Evolutionary conservation across 1,284 basidiomycete genomes (phyloP).

Genomic region (Apiotrichum siamense): DNA sequence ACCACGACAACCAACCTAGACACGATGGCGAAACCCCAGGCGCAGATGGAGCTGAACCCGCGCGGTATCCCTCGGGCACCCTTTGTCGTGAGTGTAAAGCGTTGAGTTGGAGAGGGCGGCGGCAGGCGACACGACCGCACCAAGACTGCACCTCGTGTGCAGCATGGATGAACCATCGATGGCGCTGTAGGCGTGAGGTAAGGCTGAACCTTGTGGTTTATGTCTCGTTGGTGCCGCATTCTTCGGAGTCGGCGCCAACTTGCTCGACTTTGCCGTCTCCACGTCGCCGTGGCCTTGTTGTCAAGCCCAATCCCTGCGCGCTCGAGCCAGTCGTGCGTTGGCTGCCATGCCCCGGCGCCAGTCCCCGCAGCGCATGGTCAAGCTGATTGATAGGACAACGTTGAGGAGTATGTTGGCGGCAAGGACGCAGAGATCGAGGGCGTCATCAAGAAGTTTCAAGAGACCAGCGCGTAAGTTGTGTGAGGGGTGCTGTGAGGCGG

Average conservation of each 20-base stretch:
- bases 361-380: not conserved
- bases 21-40: constrained; percentile 15
- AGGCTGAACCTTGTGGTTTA: too few species aligned
- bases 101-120: not conserved
- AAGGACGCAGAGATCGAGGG: constrained; percentile 72
- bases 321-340: not conserved
- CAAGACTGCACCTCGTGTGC: too few species aligned
- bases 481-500: not conserved
- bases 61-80: constrained; percentile 91
- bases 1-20: too few species aligned
- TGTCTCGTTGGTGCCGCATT: too few species aligned
- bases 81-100: constrained; percentile 68
- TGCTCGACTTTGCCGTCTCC: too few species aligned
- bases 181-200: too few species aligned
- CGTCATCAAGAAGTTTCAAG: constrained; percentile 77
- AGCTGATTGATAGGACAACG: constrained; percentile 57
- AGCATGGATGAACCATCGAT: too few species aligned
- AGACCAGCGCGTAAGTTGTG: constrained; percentile 71
- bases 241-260: too few species aligned
- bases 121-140: not conserved
- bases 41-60: constrained; percentile 62
- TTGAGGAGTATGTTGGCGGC: constrained; percentile 78
- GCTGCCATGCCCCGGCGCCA: not conserved
- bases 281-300: too few species aligned
- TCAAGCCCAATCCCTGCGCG: not conserved